Conservation (phyloP, 352 stramenopile genomes). For the Peronospora farinosa region DNA sequence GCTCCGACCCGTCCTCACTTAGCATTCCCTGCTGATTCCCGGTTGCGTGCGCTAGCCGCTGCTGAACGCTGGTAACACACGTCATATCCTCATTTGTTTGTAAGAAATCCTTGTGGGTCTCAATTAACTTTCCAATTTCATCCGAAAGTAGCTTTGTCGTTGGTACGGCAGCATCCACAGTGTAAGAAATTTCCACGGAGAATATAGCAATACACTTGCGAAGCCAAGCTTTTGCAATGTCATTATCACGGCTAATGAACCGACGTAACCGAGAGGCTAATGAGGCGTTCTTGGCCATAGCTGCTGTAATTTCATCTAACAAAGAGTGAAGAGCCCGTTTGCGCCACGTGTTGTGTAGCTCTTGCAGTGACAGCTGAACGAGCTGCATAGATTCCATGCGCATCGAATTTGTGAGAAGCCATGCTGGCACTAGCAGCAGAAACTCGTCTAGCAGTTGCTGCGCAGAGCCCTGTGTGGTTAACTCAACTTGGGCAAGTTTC, state of each 20-base stretch:
- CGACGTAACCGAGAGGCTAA: constrained; percentile 47
- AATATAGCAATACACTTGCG: constrained; percentile 68
- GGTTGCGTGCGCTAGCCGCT: constrained; percentile 54
- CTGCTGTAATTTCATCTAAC: constrained; percentile 55
- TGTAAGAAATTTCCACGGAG: constrained; percentile 77
- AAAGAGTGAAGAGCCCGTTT: constrained; percentile 92
- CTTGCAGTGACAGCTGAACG: constrained; percentile 94
- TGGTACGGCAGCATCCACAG: constrained; percentile 53
- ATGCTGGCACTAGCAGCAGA: constrained; percentile 83
- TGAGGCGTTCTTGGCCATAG: constrained; percentile 18
- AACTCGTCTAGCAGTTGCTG: constrained; percentile 52
- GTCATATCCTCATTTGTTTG: constrained; percentile 41
- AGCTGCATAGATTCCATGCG: constrained; percentile 99
- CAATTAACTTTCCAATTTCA: constrained; percentile 54
- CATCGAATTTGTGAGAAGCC: constrained; percentile 99
- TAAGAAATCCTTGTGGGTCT: constrained; percentile 56
- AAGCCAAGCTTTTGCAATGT: constrained; percentile 42
- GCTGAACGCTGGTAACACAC: constrained; percentile 52
- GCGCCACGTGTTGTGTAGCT: constrained; percentile 97
- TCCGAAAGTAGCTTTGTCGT: constrained; percentile 67
- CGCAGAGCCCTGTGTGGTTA: constrained; percentile 14
- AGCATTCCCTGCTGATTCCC: constrained; percentile 30
- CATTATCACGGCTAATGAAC: constrained; percentile 49
- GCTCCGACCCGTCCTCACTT: constrained; percentile 45
- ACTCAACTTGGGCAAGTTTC: constrained; percentile 32